A percentile compares a stretch with the other conserved stretches of the same genome.
phyloP scores from a whole-genome alignment of 805 yeast species.

The Candida coquimbonensis region DNA sequence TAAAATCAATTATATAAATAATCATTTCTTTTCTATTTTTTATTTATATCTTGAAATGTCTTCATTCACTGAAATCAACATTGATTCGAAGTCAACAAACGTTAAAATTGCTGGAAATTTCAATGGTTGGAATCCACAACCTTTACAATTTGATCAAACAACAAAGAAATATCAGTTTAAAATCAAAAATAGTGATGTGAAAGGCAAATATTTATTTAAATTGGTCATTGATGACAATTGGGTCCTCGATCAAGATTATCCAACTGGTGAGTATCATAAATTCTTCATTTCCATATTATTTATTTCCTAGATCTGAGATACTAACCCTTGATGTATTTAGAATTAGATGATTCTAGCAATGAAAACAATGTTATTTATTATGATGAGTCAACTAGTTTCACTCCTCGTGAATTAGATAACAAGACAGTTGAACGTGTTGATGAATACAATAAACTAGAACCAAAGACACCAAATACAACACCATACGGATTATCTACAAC shows the following conservation, averaged over 20 bases:
- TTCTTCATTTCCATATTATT: no score
- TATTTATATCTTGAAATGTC: no score
- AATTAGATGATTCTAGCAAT: constrained; percentile 29
- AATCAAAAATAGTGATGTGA: constrained; percentile 6
- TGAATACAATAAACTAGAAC: background rate
- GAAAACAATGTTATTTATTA: constrained; percentile 30
- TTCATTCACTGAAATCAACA: constrained; percentile 8
- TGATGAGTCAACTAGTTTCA: constrained; percentile 4
- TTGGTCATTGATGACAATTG: constrained; percentile 19
- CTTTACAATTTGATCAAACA: constrained; percentile 6
- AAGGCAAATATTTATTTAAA: constrained; percentile 20
- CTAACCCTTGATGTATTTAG: constrained; percentile 18
- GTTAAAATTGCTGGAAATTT: constrained; percentile 33
- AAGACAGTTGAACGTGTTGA: background rate
- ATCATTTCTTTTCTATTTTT: no score
- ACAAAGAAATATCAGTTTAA: constrained; percentile 9
- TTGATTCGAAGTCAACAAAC: constrained; percentile 10
- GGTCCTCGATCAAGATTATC: constrained; percentile 14
- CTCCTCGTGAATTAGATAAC: background rate
- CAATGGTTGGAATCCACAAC: constrained; percentile 25
- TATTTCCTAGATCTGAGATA: constrained; percentile 12
- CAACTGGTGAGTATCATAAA: constrained; percentile 13
- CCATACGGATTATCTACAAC: constrained; percentile 4
- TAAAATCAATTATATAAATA: no score
- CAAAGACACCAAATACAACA: constrained; percentile 24